Base-by-base conservation (phyloP, 192 early-diverging fungal species). In the Rhizophagus sp. region DNA sequence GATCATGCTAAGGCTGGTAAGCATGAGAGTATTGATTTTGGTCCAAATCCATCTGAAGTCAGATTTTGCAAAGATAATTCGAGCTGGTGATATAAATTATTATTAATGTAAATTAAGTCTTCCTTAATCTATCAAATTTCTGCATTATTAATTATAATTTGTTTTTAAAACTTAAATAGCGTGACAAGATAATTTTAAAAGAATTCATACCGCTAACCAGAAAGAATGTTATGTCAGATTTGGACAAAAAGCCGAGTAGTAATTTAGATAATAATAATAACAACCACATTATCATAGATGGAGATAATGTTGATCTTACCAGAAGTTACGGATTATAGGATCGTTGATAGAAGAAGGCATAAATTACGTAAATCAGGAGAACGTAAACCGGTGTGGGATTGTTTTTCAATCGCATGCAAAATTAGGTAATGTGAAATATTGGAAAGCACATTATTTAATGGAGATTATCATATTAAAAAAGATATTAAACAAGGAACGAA, bases 381-480 rank as follows among this genome's bases (percentile, higher is more conserved):
- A 24, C 52, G 36, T 52, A 10, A 52, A 25, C 27, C 22, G 24
- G 78, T 68, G 3, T 79, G 66, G 68, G 57, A 79, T 72, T 71
- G 66, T 57, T 79, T n/a, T 79, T 71, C 27, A 52, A 27, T 52
- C 30, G 0, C 78, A 79, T 17, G 78, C 68, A 10, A 27, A 79
- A 34, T 19, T 79, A 1, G 52, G 41, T 27, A 79, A 34, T 5
- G 68, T 68, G 24, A 72, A 64, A 79, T 79, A 79, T 61, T 79
- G 68, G 78, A 22, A 79, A 71, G 78, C 64, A 13, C 64, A 71
- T 57, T 79, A 79, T 71, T 71, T 79, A 62, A 68, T n/a, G 19
- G 78, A 79, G 78, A 68, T 2, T 79, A 71, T 62, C 15, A 41
- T 61, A 19, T 66, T 17, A 13, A n/a, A n/a, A 79, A 79, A 41